These are phyloP conservation scores for Poronia punctata DNA, from an alignment of 495 filamentous ascomycete species.

Conservation along the genomic window DNA sequence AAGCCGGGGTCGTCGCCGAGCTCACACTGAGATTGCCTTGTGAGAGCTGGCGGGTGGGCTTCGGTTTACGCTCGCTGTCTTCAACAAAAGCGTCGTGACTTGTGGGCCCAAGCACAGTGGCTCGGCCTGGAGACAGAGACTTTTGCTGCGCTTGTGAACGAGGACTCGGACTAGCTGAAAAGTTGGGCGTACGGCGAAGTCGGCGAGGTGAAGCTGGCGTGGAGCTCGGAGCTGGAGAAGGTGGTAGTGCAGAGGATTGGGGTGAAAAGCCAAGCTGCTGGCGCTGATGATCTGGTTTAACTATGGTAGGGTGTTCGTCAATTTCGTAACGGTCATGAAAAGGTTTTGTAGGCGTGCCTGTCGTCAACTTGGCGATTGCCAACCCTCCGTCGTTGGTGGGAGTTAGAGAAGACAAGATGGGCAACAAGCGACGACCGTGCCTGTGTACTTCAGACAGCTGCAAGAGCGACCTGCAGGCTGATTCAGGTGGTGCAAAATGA, in stretches of 20 bases:
- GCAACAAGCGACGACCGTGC: conserved; percentile 5
- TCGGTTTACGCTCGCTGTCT: conserved; percentile 14
- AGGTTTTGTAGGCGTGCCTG: conserved; percentile 19
- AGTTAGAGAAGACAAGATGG: conserved; percentile 40
- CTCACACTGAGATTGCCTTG: conserved; percentile 36
- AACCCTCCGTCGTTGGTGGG: conserved; percentile 25
- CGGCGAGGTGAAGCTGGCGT: conserved; percentile 35
- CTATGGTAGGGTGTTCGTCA: conserved; percentile 25
- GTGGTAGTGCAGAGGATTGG: conserved; percentile 22
- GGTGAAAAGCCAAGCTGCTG: conserved; percentile 35
- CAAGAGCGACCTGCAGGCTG: conserved; percentile 1
- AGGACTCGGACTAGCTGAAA: conserved; percentile 37
- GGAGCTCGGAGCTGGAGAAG: conserved; percentile 23
- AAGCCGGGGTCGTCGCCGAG: conserved; percentile 28
- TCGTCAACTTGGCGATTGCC: conserved; percentile 36
- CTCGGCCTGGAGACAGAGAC: conserved; percentile 27
- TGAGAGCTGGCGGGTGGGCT: conserved; percentile 33
- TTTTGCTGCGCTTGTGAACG: conserved; percentile 26
- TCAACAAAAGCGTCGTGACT: conserved; percentile 21
- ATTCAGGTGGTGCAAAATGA: too few relatives aligned
- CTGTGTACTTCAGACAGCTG: too few relatives aligned
- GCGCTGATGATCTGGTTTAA: conserved; percentile 30
- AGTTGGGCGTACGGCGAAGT: conserved; percentile 42
- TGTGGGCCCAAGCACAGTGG: conserved; percentile 21
- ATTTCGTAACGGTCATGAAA: conserved; percentile 39